Base-by-base conservation (phyloP, 1,139 yeast species). In the Yamadazyma conglobata region DNA sequence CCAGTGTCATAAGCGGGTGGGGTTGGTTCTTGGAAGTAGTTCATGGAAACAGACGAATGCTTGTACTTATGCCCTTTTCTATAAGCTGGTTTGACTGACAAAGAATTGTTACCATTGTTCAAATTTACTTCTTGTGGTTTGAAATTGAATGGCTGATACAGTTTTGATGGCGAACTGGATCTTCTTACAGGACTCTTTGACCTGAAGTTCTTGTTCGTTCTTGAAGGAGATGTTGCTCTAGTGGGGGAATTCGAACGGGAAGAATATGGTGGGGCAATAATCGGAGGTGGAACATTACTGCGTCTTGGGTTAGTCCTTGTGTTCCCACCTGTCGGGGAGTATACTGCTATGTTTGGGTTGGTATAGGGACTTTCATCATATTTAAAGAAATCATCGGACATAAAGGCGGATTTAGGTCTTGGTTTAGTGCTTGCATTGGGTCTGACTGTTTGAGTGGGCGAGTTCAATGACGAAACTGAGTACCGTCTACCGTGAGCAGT, bases 11-110 rank as follows among this genome's bases (percentile, higher is more conserved):
- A 14, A 22, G 16, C 28, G 1, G 40, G 15, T 10, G 77, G 79
- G 6, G 88, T 81, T 1, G 96, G 96, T 50, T 89, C 97, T 52
- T 86, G 96, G 55, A 91, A 91, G 52, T 89, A 73, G 54, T 91
- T 91, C 91, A 91, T 84, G 3, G 95, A 85, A 5, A 91, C 95
- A n/a, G 96, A 87, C 5, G 96, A 87, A 48, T 91, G 97, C 54
- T 91, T 91, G 52, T 91, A 91, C 46, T 89, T 76, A 58, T 91
- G 98, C 8, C 98, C 97, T 42, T 89, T 80, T 62, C 97, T 77
- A 48, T 86, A 93, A 0, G 84, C 78, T 0, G 89, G 74, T 40
- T 70, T 72, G 10, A 59, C 56, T 43, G 48, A 53, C 17, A 46
- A 5, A 21, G 43, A 47, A 21, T 47, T 46, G 7, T 61, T 53